Base-by-base conservation (phyloP, 257 asterid genomes). In the Nicotiana attenuata region DNA sequence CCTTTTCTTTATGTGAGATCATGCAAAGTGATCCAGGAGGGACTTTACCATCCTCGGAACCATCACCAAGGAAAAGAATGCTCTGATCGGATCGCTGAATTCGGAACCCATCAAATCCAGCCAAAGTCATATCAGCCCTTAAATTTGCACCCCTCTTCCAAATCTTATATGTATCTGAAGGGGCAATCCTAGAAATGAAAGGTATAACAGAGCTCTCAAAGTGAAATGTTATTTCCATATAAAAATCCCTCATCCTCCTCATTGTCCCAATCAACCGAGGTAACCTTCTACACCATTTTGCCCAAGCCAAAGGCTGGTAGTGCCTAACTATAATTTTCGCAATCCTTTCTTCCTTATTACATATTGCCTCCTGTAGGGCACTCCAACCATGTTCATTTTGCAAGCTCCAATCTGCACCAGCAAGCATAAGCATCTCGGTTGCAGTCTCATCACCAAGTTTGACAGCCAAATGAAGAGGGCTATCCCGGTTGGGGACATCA, bases 341-440 rank as follows among this genome's bases (percentile, higher is more conserved):
- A 81, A 96, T 90, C 63, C 90, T 91, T 89, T 94, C 98, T 83
- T 93, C 98, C 89, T 91, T 86, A 81, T 77, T 93, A 83, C 99
- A 94, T 80, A 96, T 91, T 24, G 99, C 98, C 88, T 96, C 99
- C 89, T 94, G 98, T 38, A 96, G 66, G 4, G 99, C 97, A 88
- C 98, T 96, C 99, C 99, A 96, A 20, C 99, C 99, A 33, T 89
- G 97, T 38, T 94, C 99, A 53, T 96, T 96, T 83, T 94, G 99
- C 89, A 96, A 87, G 91, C 97, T 96, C 98, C 99, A 96, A 88
- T 96, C 98, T 7, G 97, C 93, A 26, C 98, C 99, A 3, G 99
- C 99, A 81, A 89, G 92, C 98, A 96, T 96, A 77, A 96, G 98
- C 97, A 94, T 90, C 87, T 96, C 99, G 0, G 97, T 87, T 16